A percentile compares a stretch with the other conserved stretches of the same genome.
Conservation (phyloP, 805 yeast genomes). For the Myxozyma udenii region DNA sequence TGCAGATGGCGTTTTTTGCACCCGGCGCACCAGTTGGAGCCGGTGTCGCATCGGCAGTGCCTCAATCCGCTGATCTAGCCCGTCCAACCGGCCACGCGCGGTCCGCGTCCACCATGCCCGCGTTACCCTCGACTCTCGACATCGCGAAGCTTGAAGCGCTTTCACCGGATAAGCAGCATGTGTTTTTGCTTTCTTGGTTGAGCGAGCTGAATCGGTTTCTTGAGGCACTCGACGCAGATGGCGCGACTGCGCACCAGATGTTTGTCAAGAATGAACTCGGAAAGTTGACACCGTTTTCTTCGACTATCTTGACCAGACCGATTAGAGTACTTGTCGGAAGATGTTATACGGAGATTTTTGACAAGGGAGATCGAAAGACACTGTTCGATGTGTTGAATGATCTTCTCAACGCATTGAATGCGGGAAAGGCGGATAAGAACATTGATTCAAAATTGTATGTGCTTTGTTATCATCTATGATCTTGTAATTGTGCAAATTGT, state of each 20-base stretch:
- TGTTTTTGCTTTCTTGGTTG: constrained; percentile 22
- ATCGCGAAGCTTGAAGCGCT: constrained; percentile 10
- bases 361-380: constrained; percentile 26
- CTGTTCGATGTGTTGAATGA: constrained; percentile 35
- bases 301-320: constrained; percentile 20
- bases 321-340: constrained; percentile 23
- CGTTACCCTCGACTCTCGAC: constrained; percentile 19
- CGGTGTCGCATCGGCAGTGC: too few relatives aligned
- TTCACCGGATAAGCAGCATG: constrained; percentile 25
- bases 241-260: constrained; percentile 29
- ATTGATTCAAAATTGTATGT: constrained; percentile 35
- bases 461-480: too few relatives aligned
- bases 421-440: constrained; percentile 35
- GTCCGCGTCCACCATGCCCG: constrained; percentile 1
- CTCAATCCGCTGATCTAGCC: too few relatives aligned
- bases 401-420: constrained; percentile 26
- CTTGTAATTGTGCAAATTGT: too few relatives aligned
- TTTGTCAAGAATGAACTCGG: constrained; percentile 26
- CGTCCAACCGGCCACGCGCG: too few relatives aligned
- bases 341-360: constrained; percentile 22
- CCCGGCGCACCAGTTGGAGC: too few relatives aligned
- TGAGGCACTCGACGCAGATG: constrained; percentile 19
- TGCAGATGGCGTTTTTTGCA: too few relatives aligned
- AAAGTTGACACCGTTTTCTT: constrained; percentile 11
- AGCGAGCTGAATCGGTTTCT: constrained; percentile 22